These are phyloP conservation scores for Circinella umbellata DNA, from an alignment of 371 early-diverging fungal species.

Conservation along the genomic window DNA sequence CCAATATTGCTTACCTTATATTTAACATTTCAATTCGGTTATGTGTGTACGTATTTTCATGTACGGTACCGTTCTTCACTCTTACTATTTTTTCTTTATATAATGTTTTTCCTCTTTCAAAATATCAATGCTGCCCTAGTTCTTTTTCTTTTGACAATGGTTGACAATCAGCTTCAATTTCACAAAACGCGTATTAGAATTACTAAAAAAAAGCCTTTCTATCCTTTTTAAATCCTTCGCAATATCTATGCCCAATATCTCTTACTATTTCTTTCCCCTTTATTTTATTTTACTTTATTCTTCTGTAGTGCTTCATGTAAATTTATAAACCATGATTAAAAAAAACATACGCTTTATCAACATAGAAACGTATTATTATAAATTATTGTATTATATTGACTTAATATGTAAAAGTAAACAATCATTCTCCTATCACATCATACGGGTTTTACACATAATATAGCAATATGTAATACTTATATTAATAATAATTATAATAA, in stretches of 20 bases:
- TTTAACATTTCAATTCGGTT: background rate
- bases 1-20: background rate
- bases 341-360: constrained; percentile 2
- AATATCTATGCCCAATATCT: constrained; percentile 7
- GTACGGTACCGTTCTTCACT: constrained; percentile 10
- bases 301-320: constrained; percentile 10
- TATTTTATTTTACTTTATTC: background rate
- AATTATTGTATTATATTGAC: no score
- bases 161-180: background rate
- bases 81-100: constrained; percentile 5
- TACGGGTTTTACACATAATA: no score
- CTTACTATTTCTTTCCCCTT: background rate
- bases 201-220: background rate
- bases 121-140: background rate
- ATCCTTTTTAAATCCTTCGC: background rate
- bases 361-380: no score
- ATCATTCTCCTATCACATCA: no score
- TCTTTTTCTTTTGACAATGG: background rate
- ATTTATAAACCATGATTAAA: constrained; percentile 11
- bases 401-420: no score
- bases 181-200: no score
- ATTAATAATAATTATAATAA: no score
- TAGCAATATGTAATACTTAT: no score
- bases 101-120: no score
- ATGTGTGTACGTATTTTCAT: constrained; percentile 6